Base-by-base conservation (phyloP, 2,329 filamentous ascomycete genomes). In the Hirsutella minnesotensis region DNA sequence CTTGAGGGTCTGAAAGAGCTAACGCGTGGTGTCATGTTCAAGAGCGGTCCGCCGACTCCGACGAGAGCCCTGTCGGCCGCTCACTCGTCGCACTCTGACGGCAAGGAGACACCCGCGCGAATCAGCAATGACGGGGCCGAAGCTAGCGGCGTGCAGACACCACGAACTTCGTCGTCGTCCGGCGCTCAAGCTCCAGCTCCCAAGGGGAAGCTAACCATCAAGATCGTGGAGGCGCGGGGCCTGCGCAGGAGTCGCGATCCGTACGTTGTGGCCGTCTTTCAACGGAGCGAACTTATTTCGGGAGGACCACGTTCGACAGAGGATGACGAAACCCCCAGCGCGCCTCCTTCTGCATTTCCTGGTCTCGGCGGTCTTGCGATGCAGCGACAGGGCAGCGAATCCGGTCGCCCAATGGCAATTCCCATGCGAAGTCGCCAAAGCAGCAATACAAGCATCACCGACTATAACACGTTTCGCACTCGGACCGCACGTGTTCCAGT, bases 401-500 rank as follows among this genome's bases (percentile, higher is more conserved):
- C 82, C 24, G 86, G 88, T 22, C 77, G 83, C 41, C 77, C 88
- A 15, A 90, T 95, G 81, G 86, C 88, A 27, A 96, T 98, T 51
- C 92, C 92, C 2, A 95, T 96, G 87, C 82, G 83, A 55, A 96
- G 89, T 61, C 81, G 92, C 43, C 92, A 96, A 60, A 96, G 90
- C 66, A 96, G 90, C 67, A 89, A 90, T 65, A 95, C 89, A 44
- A 94, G 90, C 56, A 70, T 83, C 49, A 73, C 76, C 30, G 86
- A 94, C 29, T 72, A 73, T 51, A 71, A 65, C 49, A 70, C 70
- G 2, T 74, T 77, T 53, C 69, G 73, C 31, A 80, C 79, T 51
- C 76, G 79, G 42, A 71, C 77, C 43, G 70, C 59, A 4, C 66
- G 70, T 45, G 43, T 51, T 10, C 75, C 74, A 3, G 74, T 89